Percentiles rank a stretch among this genome's conserved stretches.
These are phyloP conservation scores for Mikania micrantha DNA, from an alignment of 129 eudicot genomes.

Conservation along the genomic window DNA sequence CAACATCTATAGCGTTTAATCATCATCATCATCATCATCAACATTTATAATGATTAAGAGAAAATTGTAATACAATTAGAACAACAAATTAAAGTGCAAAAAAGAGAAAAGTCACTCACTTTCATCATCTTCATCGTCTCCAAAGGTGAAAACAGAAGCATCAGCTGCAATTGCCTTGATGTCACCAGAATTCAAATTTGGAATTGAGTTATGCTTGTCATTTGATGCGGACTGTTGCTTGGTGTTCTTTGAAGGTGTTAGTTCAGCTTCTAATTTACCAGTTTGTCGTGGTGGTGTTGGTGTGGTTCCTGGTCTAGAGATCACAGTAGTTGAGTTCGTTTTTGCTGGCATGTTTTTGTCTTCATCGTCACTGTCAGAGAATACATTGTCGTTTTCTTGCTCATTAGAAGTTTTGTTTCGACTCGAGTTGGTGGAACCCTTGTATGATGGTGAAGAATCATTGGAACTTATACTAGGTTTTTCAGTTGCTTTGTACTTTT, in stretches of 20 bases:
- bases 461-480: conserved; percentile 29
- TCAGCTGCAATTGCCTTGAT: conserved; percentile 95
- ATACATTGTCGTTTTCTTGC: conserved; percentile 63
- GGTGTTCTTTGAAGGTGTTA: conserved; percentile 19
- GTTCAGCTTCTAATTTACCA: conserved; percentile 17
- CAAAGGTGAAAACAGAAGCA: conserved; percentile 93
- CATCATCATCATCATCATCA: neutral
- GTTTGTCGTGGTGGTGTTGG: conserved; percentile 19
- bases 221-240: conserved; percentile 25
- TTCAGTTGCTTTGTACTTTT: conserved; percentile 27
- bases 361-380: conserved; percentile 77
- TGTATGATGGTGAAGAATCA: conserved; percentile 31
- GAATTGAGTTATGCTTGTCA: conserved; percentile 19
- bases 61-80: neutral
- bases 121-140: conserved; percentile 82
- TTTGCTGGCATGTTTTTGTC: conserved; percentile 38
- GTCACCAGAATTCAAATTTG: conserved; percentile 53
- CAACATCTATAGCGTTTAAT: neutral
- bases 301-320: conserved; percentile 25
- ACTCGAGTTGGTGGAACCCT: conserved; percentile 12
- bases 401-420: conserved; percentile 33
- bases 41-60: neutral
- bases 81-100: neutral
- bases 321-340: conserved; percentile 3
- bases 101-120: conserved; percentile 45